Evolutionary conservation across 2,329 filamentous ascomycete species (phyloP), one percentile per base, ranked within the genome.

Genomic region (Aureobasidium sp.): DNA sequence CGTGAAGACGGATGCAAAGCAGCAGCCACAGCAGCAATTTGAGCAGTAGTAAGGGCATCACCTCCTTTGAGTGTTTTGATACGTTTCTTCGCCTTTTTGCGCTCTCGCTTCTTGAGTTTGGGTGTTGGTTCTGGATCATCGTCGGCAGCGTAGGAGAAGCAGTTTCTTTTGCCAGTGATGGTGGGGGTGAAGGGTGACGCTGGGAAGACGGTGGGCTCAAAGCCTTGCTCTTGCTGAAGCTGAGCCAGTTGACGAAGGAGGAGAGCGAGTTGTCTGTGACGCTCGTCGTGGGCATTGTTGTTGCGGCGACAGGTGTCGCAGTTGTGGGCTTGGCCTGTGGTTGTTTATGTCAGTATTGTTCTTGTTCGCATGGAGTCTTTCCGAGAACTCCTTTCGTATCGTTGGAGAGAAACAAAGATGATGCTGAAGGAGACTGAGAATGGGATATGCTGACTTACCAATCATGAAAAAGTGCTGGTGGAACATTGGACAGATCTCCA

Each of bases 401-500:
- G 27, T n/a, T 32, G 9, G 8, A n/a, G 21, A 2, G 13, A 29
- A 41, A 11, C 16, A 30, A 29, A 3, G 6, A n/a, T 29, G 13
- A 16, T 3, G 34, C 25, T 5, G 50, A 11, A 11, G 13, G 27
- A 55, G 27, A n/a, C 30, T 15, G 36, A 1, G 34, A 10, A 11
- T 10, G 21, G 37, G 13, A 4, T 3, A 41, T 29, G 37, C 53
- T 10, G 37, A 57, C 64, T 61, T 65, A 66, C 74, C 74, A 15
- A 74, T 71, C 57, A 72, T 71, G 64, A 77, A 76, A 64, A 79
- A 74, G 15, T 77, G 76, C 39, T 74, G 73, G 65, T 83, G 80
- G 63, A 79, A 83, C 15, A 76, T 71, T 6, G 69, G 67, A 65
- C 81, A 83, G 65, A 78, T 78, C 65, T 81, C 79, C 34, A 76